These are phyloP conservation scores for Neofusicoccum parvum DNA, from an alignment of 2,329 filamentous ascomycete species.

Conservation along the genomic window DNA sequence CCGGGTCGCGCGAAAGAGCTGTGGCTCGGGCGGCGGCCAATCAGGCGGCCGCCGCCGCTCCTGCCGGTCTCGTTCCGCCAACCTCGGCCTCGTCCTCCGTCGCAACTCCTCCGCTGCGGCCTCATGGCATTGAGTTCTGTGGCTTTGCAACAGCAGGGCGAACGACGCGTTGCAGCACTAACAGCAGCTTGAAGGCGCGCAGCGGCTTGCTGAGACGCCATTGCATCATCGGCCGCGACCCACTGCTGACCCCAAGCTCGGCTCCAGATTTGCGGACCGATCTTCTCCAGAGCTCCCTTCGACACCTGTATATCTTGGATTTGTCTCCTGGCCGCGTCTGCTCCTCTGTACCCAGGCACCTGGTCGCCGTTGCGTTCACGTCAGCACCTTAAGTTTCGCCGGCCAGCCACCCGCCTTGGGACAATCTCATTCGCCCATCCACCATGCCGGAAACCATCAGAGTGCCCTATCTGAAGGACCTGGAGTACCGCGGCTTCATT, in stretches of 20 bases:
- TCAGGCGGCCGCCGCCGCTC: not conserved
- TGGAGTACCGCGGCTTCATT: conserved; percentile 51
- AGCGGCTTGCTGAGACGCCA: not conserved
- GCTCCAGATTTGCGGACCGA: conserved; percentile 14
- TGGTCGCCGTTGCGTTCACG: not conserved
- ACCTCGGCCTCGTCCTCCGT: conserved; percentile 22
- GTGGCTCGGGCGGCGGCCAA: not conserved
- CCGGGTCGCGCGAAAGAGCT: not conserved
- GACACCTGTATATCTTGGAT: not conserved
- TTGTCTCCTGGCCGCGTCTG: not conserved
- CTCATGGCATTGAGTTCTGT: conserved; percentile 1
- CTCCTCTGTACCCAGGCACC: not conserved
- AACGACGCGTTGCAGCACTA: not conserved
- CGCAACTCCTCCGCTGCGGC: conserved; percentile 14
- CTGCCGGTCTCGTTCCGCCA: conserved; percentile 13
- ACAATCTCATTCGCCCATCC: not conserved
- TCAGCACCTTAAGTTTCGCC: not conserved
- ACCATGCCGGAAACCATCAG: conserved; percentile 13
- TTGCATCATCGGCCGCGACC: not conserved
- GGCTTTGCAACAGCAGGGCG: not conserved
- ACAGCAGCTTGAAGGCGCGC: not conserved
- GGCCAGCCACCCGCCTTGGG: no score
- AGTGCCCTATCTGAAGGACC: conserved; percentile 36
- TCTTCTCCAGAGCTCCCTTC: not conserved
- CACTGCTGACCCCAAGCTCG: not conserved